These are phyloP conservation scores for Penicillium chermesinum DNA, from an alignment of 495 filamentous ascomycete species.

Conservation along the genomic window DNA sequence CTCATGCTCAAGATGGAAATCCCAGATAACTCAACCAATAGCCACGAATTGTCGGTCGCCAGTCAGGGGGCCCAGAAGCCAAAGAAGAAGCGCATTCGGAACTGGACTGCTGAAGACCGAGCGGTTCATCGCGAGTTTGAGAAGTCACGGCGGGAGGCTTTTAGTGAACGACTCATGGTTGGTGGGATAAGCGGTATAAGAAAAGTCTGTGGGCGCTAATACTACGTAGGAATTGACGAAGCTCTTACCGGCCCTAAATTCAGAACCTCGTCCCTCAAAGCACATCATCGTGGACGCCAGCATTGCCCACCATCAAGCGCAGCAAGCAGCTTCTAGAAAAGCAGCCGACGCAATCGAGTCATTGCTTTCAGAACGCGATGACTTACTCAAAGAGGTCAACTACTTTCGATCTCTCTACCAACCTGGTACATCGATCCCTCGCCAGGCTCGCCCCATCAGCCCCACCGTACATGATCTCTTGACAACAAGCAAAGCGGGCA, in stretches of 20 bases:
- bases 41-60: background rate
- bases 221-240: slow-evolving; percentile 7
- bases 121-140: slow-evolving; percentile 14
- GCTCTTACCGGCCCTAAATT: slow-evolving; percentile 10
- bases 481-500: background rate
- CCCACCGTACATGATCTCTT: slow-evolving; percentile 9
- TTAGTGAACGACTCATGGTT: slow-evolving; percentile 11
- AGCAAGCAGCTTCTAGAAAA: slow-evolving; percentile 5
- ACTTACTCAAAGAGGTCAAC: slow-evolving; percentile 8
- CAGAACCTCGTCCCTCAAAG: slow-evolving; percentile 13
- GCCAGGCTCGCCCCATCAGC: slow-evolving; percentile 13
- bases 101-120: slow-evolving; percentile 17
- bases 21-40: background rate
- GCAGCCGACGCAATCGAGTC: slow-evolving; percentile 1
- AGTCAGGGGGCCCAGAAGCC: background rate
- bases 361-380: slow-evolving; percentile 10
- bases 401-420: slow-evolving; percentile 10
- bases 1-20: background rate
- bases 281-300: slow-evolving; percentile 16
- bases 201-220: background rate
- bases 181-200: background rate
- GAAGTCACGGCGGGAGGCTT: slow-evolving; percentile 17
- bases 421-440: slow-evolving; percentile 5
- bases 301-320: slow-evolving; percentile 12
- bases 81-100: slow-evolving; percentile 16